Evolutionary conservation across 345 rosid genomes (phyloP).

Genomic region (Rubroshorea leprosula): DNA sequence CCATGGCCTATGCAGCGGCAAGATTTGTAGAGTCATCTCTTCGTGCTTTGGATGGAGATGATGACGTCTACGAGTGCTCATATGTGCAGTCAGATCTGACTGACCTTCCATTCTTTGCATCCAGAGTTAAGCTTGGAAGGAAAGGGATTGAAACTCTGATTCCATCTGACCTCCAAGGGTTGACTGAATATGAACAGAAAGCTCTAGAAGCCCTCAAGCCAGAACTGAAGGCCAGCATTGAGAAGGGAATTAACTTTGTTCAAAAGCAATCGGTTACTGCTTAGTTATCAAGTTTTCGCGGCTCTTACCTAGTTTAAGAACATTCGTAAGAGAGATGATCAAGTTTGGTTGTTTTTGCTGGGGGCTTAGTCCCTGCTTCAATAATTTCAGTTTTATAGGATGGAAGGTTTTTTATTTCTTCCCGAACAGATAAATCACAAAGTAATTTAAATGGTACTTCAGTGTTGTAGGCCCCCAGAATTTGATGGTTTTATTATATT

Average conservation of each 20-base stretch:
- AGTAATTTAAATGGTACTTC: slow-evolving; percentile 8
- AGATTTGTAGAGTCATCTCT: slow-evolving; percentile 96
- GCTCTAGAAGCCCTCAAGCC: slow-evolving; percentile 77
- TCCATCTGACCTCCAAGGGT: slow-evolving; percentile 59
- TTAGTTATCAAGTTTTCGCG: slow-evolving; percentile 14
- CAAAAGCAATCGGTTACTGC: slow-evolving; percentile 60
- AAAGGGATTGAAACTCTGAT: slow-evolving; percentile 77
- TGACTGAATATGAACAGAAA: slow-evolving; percentile 74
- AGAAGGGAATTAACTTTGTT: slow-evolving; percentile 72
- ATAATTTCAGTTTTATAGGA: slow-evolving; percentile 30
- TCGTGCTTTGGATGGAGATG: slow-evolving; percentile 88
- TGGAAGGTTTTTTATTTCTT: slow-evolving; percentile 13
- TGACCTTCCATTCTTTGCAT: slow-evolving; percentile 86
- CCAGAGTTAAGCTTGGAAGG: slow-evolving; percentile 78
- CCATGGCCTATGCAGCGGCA: slow-evolving; percentile 98
- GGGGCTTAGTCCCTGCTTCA: slow-evolving; percentile 17
- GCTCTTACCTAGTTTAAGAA: slow-evolving; percentile 11
- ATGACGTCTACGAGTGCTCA: slow-evolving; percentile 77
- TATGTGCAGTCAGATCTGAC: slow-evolving; percentile 70
- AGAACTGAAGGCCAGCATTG: slow-evolving; percentile 79
- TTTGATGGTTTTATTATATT: slow-evolving; percentile 2
- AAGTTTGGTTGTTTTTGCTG: slow-evolving; percentile 14
- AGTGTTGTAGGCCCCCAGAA: slow-evolving; percentile 22
- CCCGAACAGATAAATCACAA: slow-evolving; percentile 3
- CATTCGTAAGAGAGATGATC: slow-evolving; percentile 3